A percentile compares a stretch with the other conserved stretches of the same genome.
phyloP scores from a whole-genome alignment of 805 yeast genomes.

The Starmerella potacharoeniae region DNA sequence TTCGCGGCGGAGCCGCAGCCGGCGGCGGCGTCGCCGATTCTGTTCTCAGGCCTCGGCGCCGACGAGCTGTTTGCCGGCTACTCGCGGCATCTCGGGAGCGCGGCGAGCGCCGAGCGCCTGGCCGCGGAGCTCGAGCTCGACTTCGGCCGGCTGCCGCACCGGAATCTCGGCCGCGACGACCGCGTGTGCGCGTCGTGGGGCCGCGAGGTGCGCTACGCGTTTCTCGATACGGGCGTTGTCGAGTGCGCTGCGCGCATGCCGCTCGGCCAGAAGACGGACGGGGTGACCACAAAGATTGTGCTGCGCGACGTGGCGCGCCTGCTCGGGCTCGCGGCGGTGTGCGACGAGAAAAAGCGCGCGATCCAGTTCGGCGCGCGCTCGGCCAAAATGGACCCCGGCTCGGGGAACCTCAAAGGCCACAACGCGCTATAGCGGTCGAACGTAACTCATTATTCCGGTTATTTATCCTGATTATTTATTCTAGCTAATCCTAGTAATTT shows the following conservation, averaged over 20 bases:
- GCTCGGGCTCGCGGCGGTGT: slow-evolving; percentile 41
- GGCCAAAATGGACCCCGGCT: slow-evolving; percentile 81
- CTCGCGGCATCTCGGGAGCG: slow-evolving; percentile 51
- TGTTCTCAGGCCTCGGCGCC: slow-evolving; percentile 91
- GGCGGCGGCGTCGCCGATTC: slow-evolving; percentile 32
- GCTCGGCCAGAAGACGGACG: slow-evolving; percentile 33
- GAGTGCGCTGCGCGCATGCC: slow-evolving; percentile 27
- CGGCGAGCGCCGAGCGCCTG: slow-evolving; percentile 35
- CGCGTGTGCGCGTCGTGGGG: slow-evolving; percentile 80
- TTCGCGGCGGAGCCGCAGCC: slow-evolving; percentile 51
- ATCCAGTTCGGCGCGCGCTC: slow-evolving; percentile 93
- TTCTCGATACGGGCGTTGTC: slow-evolving; percentile 54
- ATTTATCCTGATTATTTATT: no score
- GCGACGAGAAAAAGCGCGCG: slow-evolving; percentile 77
- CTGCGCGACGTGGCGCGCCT: slow-evolving; percentile 51
- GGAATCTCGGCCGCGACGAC: slow-evolving; percentile 88
- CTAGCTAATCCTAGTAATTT: background rate
- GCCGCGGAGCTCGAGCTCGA: slow-evolving; percentile 55
- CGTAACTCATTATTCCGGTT: background rate
- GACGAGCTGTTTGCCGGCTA: slow-evolving; percentile 97
- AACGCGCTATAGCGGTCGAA: background rate
- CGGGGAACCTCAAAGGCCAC: slow-evolving; percentile 68
- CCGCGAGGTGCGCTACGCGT: slow-evolving; percentile 82
- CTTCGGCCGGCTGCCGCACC: slow-evolving; percentile 55
- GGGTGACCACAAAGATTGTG: slow-evolving; percentile 32